Base-by-base conservation (phyloP, 371 early-diverging fungal genomes). In the Amoeboaphelidium occidentale region DNA sequence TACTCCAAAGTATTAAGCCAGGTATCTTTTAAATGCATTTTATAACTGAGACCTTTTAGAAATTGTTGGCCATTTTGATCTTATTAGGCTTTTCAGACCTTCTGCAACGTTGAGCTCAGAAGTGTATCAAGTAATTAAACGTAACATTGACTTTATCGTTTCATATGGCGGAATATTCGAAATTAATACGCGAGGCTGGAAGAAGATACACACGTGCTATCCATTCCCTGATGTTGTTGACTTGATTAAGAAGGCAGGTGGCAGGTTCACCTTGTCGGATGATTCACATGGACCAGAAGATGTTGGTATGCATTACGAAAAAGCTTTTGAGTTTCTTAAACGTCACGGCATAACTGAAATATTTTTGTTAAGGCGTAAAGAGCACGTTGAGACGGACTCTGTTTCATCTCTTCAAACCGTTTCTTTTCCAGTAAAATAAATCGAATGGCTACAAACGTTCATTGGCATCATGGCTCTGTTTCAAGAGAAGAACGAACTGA, bases 31-130 rank as follows among this genome's bases (percentile, higher is more conserved):
- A n/a, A n/a, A n/a, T n/a, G n/a, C n/a, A n/a, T n/a, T n/a, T n/a
- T n/a, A n/a, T n/a, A n/a, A n/a, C n/a, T n/a, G n/a, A n/a, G n/a
- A n/a, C n/a, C n/a, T n/a, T n/a, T n/a, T n/a, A n/a, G 70, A 70
- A 23, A 78, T 91, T 0, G 69, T 94, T 1, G 93, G 89, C 0
- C 96, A 94, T 61, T 84, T 94, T 62, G 96, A 94, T 61, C 64
- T 92, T 44, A 72, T 90, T 3, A 70, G 87, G 13, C 73, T 89
- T 32, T 91, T 79, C 65, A 71, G 76, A 23, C 70, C 67, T 20
- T 62, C 55, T 47, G 56, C 53, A 47, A 39, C 45, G 23, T 32
- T 67, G 32, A 58, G 58, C 44, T 32, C 50, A 6, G 58, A 46
- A n/a, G 68, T 79, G 2, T 76, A 75, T 75, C 44, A 53, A 32